Evolutionary conservation across 2,329 filamentous ascomycete genomes (phyloP).

Genomic region (Fusarium sp.): DNA sequence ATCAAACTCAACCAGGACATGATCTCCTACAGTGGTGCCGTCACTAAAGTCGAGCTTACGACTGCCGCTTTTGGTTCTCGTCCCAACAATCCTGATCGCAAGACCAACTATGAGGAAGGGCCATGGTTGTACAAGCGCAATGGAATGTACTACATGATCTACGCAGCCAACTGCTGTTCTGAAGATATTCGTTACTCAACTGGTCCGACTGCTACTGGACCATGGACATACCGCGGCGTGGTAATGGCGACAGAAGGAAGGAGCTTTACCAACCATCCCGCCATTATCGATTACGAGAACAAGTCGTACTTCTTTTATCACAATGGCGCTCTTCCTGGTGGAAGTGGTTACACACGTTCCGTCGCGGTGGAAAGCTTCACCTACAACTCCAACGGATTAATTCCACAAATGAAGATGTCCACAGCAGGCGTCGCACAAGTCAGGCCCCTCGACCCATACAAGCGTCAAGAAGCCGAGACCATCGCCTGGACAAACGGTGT

Average conservation of each 20-base stretch:
- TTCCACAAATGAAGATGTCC: neutral
- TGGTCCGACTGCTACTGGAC: slow-evolving; percentile 4
- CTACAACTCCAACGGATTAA: slow-evolving; percentile 1
- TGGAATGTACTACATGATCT: slow-evolving; percentile 54
- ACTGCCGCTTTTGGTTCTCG: slow-evolving; percentile 3
- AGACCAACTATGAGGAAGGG: slow-evolving; percentile 53
- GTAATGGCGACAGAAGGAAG: neutral
- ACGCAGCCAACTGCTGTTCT: slow-evolving; percentile 49
- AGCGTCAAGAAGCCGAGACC: slow-evolving; percentile 6
- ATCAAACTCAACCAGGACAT: slow-evolving; percentile 51
- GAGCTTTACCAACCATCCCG: slow-evolving; percentile 17
- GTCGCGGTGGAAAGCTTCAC: slow-evolving; percentile 15
- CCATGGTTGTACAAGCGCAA: slow-evolving; percentile 53
- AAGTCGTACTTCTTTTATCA: slow-evolving; percentile 20
- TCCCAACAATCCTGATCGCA: neutral
- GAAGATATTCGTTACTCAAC: slow-evolving; percentile 21
- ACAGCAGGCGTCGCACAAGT: neutral
- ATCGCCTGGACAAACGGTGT: slow-evolving; percentile 14
- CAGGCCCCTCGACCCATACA: neutral
- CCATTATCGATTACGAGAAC: slow-evolving; percentile 5
- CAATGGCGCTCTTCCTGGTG: slow-evolving; percentile 6
- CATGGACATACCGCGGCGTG: slow-evolving; percentile 12
- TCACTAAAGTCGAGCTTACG: slow-evolving; percentile 1
- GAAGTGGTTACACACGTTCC: neutral
- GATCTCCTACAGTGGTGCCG: slow-evolving; percentile 34